These are phyloP conservation scores for Grosmannia clavigera DNA, from an alignment of 2,329 filamentous ascomycete genomes.

Conservation along the genomic window DNA sequence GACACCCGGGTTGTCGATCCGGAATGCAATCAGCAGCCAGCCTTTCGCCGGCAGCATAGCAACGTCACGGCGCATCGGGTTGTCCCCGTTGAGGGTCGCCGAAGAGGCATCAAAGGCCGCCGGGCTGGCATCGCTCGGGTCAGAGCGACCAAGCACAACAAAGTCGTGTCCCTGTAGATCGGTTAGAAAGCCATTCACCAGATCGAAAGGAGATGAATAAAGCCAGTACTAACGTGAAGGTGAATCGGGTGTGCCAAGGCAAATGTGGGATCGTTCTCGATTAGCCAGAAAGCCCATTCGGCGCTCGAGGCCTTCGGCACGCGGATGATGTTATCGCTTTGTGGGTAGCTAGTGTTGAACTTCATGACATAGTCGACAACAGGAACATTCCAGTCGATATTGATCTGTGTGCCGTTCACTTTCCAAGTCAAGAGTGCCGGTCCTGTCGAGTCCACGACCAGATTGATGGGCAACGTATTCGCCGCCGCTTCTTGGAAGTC, in stretches of 20 bases:
- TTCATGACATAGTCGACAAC: slow-evolving; percentile 20
- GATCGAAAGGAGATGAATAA: neutral
- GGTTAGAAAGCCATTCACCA: neutral
- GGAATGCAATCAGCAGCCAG: slow-evolving; percentile 32
- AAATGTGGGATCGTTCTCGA: slow-evolving; percentile 8
- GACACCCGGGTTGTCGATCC: slow-evolving; percentile 34
- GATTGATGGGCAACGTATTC: slow-evolving; percentile 4
- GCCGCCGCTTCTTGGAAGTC: neutral
- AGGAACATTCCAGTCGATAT: slow-evolving; percentile 24
- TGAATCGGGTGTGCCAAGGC: slow-evolving; percentile 13
- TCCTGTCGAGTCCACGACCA: neutral
- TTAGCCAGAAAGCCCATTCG: slow-evolving; percentile 11
- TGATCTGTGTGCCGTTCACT: slow-evolving; percentile 17
- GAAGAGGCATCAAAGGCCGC: slow-evolving; percentile 8
- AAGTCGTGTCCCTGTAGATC: slow-evolving; percentile 16
- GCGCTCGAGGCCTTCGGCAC: slow-evolving; percentile 8
- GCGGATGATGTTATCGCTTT: slow-evolving; percentile 14
- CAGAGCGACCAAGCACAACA: slow-evolving; percentile 14
- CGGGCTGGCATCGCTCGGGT: neutral
- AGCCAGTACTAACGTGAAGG: slow-evolving; percentile 9
- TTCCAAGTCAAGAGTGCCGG: slow-evolving; percentile 3
- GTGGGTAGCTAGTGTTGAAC: slow-evolving; percentile 17
- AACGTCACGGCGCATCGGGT: slow-evolving; percentile 32
- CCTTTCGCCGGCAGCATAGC: slow-evolving; percentile 27
- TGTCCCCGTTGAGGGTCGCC: slow-evolving; percentile 19